Base-by-base conservation (phyloP, 2,329 filamentous ascomycete genomes). In the Cladosporium halotolerans region DNA sequence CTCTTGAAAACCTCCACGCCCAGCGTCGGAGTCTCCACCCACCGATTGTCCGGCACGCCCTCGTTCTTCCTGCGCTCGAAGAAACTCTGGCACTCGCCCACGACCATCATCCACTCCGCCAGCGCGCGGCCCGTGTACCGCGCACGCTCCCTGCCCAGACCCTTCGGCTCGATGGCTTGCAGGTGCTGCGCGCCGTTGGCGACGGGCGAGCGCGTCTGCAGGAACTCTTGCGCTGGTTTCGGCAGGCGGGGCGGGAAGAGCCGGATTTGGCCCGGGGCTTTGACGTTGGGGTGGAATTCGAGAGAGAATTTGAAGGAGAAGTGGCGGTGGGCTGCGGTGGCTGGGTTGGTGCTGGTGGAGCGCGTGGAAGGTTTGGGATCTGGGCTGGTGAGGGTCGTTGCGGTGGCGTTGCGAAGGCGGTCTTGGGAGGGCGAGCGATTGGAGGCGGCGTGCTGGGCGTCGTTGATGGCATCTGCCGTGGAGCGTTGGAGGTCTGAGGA, bases 1-100 rank as follows among this genome's bases (percentile, higher is more conserved):
- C 62, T 57, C 44, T 62, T 74, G 60, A 86, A 80, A 2, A 81
- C 79, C 58, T 88, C 84, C 5, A 86, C 79, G 1, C 80, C 79
- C 18, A 88, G 71, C 5, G 73, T 76, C 2, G 84, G 84, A 40
- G 85, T 83, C 68, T 92, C 88, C 40, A 92, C 82, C 41, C 84
- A 81, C 59, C 73, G 76, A 55, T 89, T 79, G 0, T 75, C 74
- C 2, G 80, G 76, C 9, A 90, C 80, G 42, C 88, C 88, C 66
- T 93, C 88, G 44, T 83, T 82, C 48, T 83, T 83, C n/a, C n/a
- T n/a, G n/a, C n/a, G n/a, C 55, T 92, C 87, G 32, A 89, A 82
- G 68, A 92, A 93, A 63, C 83, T 88, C 70, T 91, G 89, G 72
- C 84, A 89, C 67, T 93, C 88, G 53, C 81, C 80, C 13, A 90